Base-by-base conservation (phyloP, 176 grass and related monocot species). In the Neostapfia colusana region DNA sequence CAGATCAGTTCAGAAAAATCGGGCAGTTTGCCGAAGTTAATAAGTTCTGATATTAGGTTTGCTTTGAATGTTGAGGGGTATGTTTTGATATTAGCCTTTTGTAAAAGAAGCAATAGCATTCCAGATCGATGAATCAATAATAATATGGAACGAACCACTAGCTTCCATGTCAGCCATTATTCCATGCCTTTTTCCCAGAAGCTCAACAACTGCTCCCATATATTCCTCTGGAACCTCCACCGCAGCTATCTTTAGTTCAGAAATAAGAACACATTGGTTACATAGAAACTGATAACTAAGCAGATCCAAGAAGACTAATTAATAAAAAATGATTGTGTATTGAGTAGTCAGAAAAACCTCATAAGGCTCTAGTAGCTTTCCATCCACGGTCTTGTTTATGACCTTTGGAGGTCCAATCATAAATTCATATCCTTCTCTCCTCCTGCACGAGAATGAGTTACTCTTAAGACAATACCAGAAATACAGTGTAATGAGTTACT, bases 391-490 rank as follows among this genome's bases (percentile, higher is more conserved):
- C n/a, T n/a, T n/a, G n/a, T n/a, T n/a, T n/a, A n/a, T n/a, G n/a
- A n/a, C n/a, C n/a, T n/a, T n/a, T n/a, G n/a, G n/a, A 58, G 95
- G 91, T 70, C 95, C 95, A 72, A 97, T 93, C 95, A 97, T 97
- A 88, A 97, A 97, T 65, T 97, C 95, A 67, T 82, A 97, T 79
- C 91, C 95, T 91, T 97, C 95, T 72, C 95, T 93, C 86, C 95
- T 77, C 95, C 95, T 98, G 85, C 42, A 85, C 41, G 65, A 80
- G 63, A 65, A 62, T 79, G 60, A 18, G 35, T 66, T 78, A 40
- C 15, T 73, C 80, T 68, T 54, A 43, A 63, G 51, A 85, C 17
- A 37, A 74, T 56, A 43, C 12, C 63, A 64, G 62, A 77, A 70
- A 31, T 70, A 79, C 51, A 80, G 39, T 42, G 10, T 50, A 63